Percentiles rank a stretch among this genome's conserved stretches.
These are phyloP conservation scores for Coffea canephora DNA, from an alignment of 257 asterid species.

Conservation along the genomic window DNA sequence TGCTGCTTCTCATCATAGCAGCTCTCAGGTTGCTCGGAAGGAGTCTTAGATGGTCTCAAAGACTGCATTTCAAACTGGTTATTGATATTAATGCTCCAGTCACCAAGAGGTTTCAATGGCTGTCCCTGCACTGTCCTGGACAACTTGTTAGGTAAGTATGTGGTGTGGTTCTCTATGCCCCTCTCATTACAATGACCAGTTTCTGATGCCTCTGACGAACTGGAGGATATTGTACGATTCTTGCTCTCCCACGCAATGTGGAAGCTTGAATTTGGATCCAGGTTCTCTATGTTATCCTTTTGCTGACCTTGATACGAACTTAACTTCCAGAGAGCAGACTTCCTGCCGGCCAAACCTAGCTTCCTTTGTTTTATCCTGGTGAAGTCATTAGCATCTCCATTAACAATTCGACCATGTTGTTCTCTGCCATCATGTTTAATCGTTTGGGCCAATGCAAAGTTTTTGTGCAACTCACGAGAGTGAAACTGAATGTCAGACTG, in stretches of 20 bases:
- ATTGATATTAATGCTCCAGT: slow-evolving; percentile 15
- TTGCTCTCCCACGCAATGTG: slow-evolving; percentile 18
- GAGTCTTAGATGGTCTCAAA: slow-evolving; percentile 18
- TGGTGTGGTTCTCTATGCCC: slow-evolving; percentile 6
- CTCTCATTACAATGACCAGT: slow-evolving; percentile 17
- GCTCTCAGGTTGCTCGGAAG: slow-evolving; percentile 13
- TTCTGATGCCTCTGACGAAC: slow-evolving; percentile 18
- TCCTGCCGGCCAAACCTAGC: slow-evolving; percentile 37
- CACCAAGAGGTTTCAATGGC: slow-evolving; percentile 30
- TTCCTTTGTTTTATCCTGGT: slow-evolving; percentile 30
- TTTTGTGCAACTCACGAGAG: slow-evolving; percentile 13
- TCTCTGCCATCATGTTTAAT: slow-evolving; percentile 20
- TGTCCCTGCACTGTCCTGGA: slow-evolving; percentile 16
- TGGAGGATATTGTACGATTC: slow-evolving; percentile 16
- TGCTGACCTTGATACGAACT: slow-evolving; percentile 20
- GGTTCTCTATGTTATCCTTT: slow-evolving; percentile 46
- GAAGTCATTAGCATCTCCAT: slow-evolving; percentile 26
- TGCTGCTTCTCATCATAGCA: slow-evolving; percentile 32
- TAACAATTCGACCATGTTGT: slow-evolving; percentile 18
- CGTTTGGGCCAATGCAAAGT: slow-evolving; percentile 4
- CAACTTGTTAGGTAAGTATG: slow-evolving; percentile 5
- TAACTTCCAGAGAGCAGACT: slow-evolving; percentile 20
- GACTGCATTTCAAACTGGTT: slow-evolving; percentile 24
- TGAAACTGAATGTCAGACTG: slow-evolving; percentile 14
- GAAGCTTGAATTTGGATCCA: slow-evolving; percentile 23